Evolutionary conservation across 2,329 filamentous ascomycete species (phyloP).

Genomic region (Fusarium bulbicola): DNA sequence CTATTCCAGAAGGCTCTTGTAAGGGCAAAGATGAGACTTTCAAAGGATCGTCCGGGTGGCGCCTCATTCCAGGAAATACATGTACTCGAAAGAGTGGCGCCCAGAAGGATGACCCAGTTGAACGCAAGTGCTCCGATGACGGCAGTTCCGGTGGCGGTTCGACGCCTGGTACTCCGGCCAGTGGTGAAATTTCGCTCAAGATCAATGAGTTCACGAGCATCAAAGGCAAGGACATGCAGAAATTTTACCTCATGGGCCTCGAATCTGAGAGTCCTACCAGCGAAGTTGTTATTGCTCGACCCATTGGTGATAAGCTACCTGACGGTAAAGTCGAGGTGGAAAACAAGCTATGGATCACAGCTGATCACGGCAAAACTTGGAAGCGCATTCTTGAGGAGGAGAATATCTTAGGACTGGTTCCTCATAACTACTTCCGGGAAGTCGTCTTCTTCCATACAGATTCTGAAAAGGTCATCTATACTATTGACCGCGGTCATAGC

Average conservation of each 20-base stretch:
- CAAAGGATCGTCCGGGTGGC: constrained; percentile 88
- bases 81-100: constrained; percentile 69
- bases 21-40: constrained; percentile 75
- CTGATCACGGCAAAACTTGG: constrained; percentile 92
- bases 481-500: constrained; percentile 77
- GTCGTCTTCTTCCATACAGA: constrained; percentile 86
- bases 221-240: constrained; percentile 60
- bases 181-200: constrained; percentile 71
- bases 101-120: constrained; percentile 76
- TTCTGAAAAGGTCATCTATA: constrained; percentile 75
- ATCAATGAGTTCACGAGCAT: constrained; percentile 69
- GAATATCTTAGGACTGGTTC: constrained; percentile 74
- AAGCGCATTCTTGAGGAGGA: constrained; percentile 73
- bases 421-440: constrained; percentile 84
- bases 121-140: constrained; percentile 78
- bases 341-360: constrained; percentile 75
- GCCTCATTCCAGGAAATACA: constrained; percentile 85
- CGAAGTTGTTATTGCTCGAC: constrained; percentile 74
- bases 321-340: constrained; percentile 48
- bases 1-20: constrained; percentile 77
- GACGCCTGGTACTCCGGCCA: constrained; percentile 62
- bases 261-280: constrained; percentile 70
- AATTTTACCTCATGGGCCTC: constrained; percentile 81
- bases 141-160: constrained; percentile 43
- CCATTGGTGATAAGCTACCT: constrained; percentile 48